Conservation (phyloP, 495 filamentous ascomycete genomes). For the Penicillium odoratum region DNA sequence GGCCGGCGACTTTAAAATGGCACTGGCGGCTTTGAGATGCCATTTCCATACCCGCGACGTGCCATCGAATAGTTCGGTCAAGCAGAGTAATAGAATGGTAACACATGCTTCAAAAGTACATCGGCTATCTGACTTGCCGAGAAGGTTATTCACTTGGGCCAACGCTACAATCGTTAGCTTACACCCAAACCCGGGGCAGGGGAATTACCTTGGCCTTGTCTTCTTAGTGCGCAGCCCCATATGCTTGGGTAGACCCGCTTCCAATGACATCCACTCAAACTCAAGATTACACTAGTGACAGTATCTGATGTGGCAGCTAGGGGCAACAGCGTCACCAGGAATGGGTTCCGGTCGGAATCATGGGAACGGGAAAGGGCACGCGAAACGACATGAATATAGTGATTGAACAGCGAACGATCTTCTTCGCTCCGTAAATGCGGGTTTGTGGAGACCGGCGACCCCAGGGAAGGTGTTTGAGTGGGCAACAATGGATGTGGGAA, state of each 20-base stretch:
- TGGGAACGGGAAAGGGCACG: constrained; percentile 27
- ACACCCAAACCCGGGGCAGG: background rate
- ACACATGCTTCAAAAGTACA: constrained; percentile 27
- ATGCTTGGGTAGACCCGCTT: constrained; percentile 30
- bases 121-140: constrained; percentile 16
- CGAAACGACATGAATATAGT: constrained; percentile 31
- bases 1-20: constrained; percentile 25
- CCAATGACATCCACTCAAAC: constrained; percentile 33
- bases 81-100: constrained; percentile 26
- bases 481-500: constrained; percentile 21
- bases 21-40: constrained; percentile 33
- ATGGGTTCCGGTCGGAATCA: constrained; percentile 29
- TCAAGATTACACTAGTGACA: constrained; percentile 29
- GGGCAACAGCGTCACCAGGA: constrained; percentile 26
- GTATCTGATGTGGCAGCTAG: constrained; percentile 29
- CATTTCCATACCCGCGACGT: constrained; percentile 31
- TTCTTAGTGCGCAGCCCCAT: constrained; percentile 26
- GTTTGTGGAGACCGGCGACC: constrained; percentile 18
- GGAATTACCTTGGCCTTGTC: constrained; percentile 26
- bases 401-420: constrained; percentile 30
- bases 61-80: constrained; percentile 31
- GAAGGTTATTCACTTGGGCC: constrained; percentile 22
- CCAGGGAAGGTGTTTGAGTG: background rate
- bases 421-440: constrained; percentile 26
- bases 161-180: constrained; percentile 18